These are phyloP conservation scores for Penicillium sp. DNA, from an alignment of 2,329 filamentous ascomycete genomes.

Conservation along the genomic window DNA sequence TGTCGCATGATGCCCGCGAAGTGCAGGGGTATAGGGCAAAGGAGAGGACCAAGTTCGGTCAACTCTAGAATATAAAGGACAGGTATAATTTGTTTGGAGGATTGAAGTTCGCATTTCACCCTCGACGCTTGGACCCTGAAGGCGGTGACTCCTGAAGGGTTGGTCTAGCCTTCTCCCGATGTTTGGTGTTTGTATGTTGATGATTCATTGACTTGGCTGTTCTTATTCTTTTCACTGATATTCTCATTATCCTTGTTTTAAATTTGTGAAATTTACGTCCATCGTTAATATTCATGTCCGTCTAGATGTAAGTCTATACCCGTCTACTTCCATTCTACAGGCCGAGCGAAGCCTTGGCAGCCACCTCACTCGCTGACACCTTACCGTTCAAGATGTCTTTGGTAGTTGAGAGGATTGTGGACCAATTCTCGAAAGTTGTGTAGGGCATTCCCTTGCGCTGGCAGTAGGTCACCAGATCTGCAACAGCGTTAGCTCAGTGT, in stretches of 20 bases:
- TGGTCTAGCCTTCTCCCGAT: not conserved
- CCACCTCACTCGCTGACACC: constrained; percentile 68
- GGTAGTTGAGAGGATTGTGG: constrained; percentile 71
- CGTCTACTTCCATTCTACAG: constrained; percentile 4
- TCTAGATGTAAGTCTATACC: constrained; percentile 12
- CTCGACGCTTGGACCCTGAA: constrained; percentile 24
- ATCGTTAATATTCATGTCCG: constrained; percentile 3
- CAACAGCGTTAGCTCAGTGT: constrained; percentile 9
- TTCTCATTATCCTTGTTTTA: not conserved
- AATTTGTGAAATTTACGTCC: not conserved
- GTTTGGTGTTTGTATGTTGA: not conserved
- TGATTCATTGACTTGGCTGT: not conserved
- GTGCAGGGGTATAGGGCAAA: constrained; percentile 15
- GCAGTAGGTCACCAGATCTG: constrained; percentile 85
- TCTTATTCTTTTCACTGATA: not conserved
- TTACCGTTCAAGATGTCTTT: constrained; percentile 75
- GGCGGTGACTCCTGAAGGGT: constrained; percentile 32
- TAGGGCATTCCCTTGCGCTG: constrained; percentile 82
- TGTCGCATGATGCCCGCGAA: constrained; percentile 34
- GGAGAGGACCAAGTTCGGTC: constrained; percentile 32
- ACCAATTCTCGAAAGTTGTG: constrained; percentile 83
- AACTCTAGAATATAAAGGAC: constrained; percentile 25
- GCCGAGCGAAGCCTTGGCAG: constrained; percentile 35
- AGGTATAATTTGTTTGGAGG: constrained; percentile 5
- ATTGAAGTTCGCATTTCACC: constrained; percentile 14